Evolutionary conservation across 768 basidiomycete genomes (phyloP), one percentile per base, ranked within the genome.

Genomic region (Russula sp.): DNA sequence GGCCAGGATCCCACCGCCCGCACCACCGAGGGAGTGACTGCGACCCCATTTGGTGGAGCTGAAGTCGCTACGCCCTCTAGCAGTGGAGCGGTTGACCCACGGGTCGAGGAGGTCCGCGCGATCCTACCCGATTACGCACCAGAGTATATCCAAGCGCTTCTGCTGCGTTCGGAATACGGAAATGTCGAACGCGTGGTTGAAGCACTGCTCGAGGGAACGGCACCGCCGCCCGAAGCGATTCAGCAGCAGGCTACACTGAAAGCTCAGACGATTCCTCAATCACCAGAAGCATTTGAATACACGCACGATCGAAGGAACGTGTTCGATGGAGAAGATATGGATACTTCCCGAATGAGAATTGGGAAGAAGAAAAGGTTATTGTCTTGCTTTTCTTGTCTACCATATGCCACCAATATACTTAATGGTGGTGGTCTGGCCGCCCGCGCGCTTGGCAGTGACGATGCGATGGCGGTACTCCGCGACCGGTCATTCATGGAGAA

Each of bases 161-260:
- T 93, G 14, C 61, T 67, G 14, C 80, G 83, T 61, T 73, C 79
- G 3, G 78, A 74, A 32, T 79, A 76, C 72, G n/a, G 82, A 2
- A 79, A 80, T 38, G 77, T 84, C 1, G 89, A 91, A 68, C 78
- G 78, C 42, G 81, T 91, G 22, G 79, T 92, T 13, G 84, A 80
- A 46, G 88, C 88, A 0, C 72, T 94, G n/a, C 75, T 94, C 52
- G 91, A 92, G 62, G 89, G 87, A 0, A 86, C 83, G 0, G 84
- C 88, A 1, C 85, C 84, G 0, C 59, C 71, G 11, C 63, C 67
- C n/a, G 76, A 71, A 42, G 72, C 72, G 28, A 68, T 78, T 16
- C 22, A 71, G 42, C 70, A 54, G 61, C 67, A 54, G 62, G 75
- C 28, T 63, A 69, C 40, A 26, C 59, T 24, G 61, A 56, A 63